Conservation (phyloP, 257 asterid species). For the Galeopsis tetrahit region DNA sequence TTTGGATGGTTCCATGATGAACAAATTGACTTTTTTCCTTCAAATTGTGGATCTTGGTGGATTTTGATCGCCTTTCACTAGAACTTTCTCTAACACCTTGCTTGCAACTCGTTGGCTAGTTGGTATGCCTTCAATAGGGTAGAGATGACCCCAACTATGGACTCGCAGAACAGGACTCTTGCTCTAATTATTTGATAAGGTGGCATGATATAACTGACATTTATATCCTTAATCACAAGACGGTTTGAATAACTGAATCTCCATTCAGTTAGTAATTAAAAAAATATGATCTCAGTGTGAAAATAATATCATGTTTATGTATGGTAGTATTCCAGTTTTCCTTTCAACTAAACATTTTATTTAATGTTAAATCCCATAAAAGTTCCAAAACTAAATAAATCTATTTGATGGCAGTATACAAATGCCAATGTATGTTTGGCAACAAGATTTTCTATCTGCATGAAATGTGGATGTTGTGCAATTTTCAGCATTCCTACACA, state of each 20-base stretch:
- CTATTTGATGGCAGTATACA: background rate
- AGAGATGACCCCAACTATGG: background rate
- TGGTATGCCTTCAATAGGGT: background rate
- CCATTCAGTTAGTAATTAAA: no score
- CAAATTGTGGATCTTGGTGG: background rate
- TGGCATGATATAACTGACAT: background rate
- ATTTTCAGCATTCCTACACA: slow-evolving; percentile 21
- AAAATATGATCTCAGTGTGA: no score
- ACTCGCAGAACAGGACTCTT: background rate
- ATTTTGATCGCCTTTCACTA: background rate
- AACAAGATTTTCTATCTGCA: background rate
- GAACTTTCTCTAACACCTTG: background rate
- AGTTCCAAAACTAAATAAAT: background rate
- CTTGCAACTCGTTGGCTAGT: background rate
- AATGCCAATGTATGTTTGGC: background rate
- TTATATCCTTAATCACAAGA: background rate
- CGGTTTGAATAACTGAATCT: background rate
- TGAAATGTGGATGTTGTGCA: background rate
- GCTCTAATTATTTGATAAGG: background rate
- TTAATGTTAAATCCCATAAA: background rate
- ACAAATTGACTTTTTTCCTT: background rate
- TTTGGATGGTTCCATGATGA: background rate
- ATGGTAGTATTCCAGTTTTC: background rate
- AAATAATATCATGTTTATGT: background rate
- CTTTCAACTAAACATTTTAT: background rate